A percentile compares a stretch with the other conserved stretches of the same genome.
These are phyloP conservation scores for Aureobasidium vineae DNA, from an alignment of 2,329 filamentous ascomycete species.

Conservation along the genomic window DNA sequence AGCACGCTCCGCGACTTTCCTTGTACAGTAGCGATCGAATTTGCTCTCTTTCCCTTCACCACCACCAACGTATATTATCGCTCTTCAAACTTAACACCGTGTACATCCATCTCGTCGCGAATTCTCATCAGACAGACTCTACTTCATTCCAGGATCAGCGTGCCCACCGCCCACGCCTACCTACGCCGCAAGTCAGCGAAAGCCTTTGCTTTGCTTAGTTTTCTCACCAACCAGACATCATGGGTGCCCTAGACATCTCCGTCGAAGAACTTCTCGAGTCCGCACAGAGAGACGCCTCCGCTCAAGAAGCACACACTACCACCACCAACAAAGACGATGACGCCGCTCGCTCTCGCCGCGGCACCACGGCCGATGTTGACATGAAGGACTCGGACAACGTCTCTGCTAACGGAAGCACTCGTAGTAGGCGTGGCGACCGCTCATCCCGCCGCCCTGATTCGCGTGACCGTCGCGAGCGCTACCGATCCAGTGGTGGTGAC, in stretches of 20 bases:
- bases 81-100: background rate
- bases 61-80: background rate
- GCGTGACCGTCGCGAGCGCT: constrained; percentile 30
- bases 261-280: constrained; percentile 91
- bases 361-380: constrained; percentile 18
- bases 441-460: constrained; percentile 25
- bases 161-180: background rate
- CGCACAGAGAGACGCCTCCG: constrained; percentile 28
- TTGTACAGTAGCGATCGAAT: background rate
- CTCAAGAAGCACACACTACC: constrained; percentile 59
- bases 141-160: background rate
- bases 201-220: constrained; percentile 7
- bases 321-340: constrained; percentile 41
- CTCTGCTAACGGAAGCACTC: constrained; percentile 42
- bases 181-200: constrained; percentile 14
- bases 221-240: constrained; percentile 25
- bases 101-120: background rate
- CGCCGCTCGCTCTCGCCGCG: constrained; percentile 4
- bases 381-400: constrained; percentile 35
- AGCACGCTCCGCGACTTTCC: constrained; percentile 7
- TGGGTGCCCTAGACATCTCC: constrained; percentile 31
- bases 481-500: constrained; percentile 37
- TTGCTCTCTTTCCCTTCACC: background rate
- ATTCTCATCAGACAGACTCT: background rate
- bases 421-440: constrained; percentile 35